Conservation (phyloP, 2,329 filamentous ascomycete genomes). For the Fusarium abutilonis region DNA sequence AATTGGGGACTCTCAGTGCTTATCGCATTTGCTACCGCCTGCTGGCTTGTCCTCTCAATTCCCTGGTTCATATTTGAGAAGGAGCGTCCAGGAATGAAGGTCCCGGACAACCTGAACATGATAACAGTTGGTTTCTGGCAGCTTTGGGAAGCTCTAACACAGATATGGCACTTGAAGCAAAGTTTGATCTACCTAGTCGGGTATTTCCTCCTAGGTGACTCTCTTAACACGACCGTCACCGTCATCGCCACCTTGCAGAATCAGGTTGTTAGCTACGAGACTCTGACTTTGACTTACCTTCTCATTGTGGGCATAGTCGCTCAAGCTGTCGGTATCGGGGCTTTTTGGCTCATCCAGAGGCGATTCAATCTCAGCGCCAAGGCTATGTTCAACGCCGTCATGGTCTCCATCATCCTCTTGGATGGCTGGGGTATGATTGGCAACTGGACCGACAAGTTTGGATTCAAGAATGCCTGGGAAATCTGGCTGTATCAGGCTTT, state of each 20-base stretch:
- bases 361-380: constrained; percentile 69
- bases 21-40: constrained; percentile 71
- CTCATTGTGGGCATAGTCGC: constrained; percentile 72
- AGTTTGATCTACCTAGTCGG: constrained; percentile 72
- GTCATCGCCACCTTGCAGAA: constrained; percentile 74
- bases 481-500: constrained; percentile 61
- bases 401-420: constrained; percentile 68
- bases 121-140: constrained; percentile 71
- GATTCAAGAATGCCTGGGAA: constrained; percentile 59
- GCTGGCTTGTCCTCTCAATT: constrained; percentile 70
- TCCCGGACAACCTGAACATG: constrained; percentile 55
- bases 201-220: constrained; percentile 76
- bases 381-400: constrained; percentile 74
- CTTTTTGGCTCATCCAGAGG: constrained; percentile 70
- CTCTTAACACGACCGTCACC: constrained; percentile 75
- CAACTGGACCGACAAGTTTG: constrained; percentile 57
- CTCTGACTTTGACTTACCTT: constrained; percentile 71
- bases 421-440: constrained; percentile 61
- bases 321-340: constrained; percentile 69
- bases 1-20: constrained; percentile 73
- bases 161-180: constrained; percentile 73
- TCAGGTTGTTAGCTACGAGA: constrained; percentile 71
- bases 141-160: constrained; percentile 63
- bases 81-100: constrained; percentile 64
- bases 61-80: constrained; percentile 76